Evolutionary conservation across 2,329 filamentous ascomycete genomes (phyloP), one percentile per base, ranked within the genome.

Genomic region (Botrytis hyacinthi): DNA sequence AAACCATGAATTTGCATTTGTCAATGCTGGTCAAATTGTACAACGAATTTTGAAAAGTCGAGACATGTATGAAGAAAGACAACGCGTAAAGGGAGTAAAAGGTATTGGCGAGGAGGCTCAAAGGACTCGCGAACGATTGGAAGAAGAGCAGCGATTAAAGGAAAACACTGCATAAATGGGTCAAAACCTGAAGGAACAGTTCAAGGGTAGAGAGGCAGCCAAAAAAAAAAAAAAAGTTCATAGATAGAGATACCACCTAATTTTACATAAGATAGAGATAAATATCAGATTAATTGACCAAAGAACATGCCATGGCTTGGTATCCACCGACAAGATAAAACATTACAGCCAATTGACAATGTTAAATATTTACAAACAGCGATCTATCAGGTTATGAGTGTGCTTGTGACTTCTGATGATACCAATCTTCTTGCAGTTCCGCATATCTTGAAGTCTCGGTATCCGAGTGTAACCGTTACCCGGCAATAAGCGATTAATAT

Each of bases 21-120:
- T 98, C 76, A 98, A 98, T 82, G 94, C 95, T 0, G 94, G 91
- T 4, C 92, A 96, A 78, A 98, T 99, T 78, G 95, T 99, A 66
- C 89, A 92, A 77, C 87, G 96, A 46, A 99, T 99, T 81, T 86
- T 98, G 86, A 92, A 91, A 82, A 95, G 93, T 79, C 87, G 95
- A 48, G 91, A 92, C 74, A 88, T 93, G 80, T 99, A 98, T 82
- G 95, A 98, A 84, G 96, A 94, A 79, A 87, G 96, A 74, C 96
- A 99, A 85, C 87, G 93, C 70, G 90, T 92, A 78, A 99, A 99
- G 85, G 92, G 95, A 18, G 88, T 94, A 77, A 99, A 99, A 85
- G 91, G 91, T 0, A 87, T 91, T 66, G 88, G 89, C 0, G 96
- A 98, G 82, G 89, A 88, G 48, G 87, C 89, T 20, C 87, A 89